Evolutionary conservation across 345 rosid genomes (phyloP).

Genomic region (Arabidopsis arenosa): DNA sequence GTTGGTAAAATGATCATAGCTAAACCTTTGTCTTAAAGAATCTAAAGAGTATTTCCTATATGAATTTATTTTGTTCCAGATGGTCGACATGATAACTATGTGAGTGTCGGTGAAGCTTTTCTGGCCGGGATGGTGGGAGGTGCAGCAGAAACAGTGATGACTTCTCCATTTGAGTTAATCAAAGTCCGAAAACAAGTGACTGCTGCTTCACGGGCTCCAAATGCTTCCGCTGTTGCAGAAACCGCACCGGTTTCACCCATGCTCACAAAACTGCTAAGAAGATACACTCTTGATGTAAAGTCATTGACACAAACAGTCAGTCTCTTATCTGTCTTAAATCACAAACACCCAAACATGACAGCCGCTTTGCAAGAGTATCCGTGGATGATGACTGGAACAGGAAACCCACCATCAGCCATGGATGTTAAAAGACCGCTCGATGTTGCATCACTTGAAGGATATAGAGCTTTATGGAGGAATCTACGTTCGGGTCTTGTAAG

Average conservation of each 20-base stretch:
- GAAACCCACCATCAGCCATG: conserved; percentile 77
- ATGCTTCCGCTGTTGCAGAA: conserved; percentile 45
- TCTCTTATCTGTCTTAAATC: conserved; percentile 73
- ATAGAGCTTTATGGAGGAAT: conserved; percentile 81
- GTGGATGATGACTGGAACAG: conserved; percentile 97
- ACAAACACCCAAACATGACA: conserved; percentile 68
- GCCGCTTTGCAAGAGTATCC: conserved; percentile 79
- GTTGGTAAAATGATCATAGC: background rate
- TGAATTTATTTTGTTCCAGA: conserved; percentile 51
- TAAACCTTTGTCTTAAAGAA: background rate
- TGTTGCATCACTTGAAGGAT: conserved; percentile 83
- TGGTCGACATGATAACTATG: conserved; percentile 79
- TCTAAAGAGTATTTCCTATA: background rate
- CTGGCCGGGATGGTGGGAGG: conserved; percentile 86
- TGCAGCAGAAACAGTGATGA: conserved; percentile 67
- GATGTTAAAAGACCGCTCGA: conserved; percentile 67
- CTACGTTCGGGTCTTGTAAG: conserved; percentile 74
- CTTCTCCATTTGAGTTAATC: conserved; percentile 81
- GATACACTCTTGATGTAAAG: conserved; percentile 68
- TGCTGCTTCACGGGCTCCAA: conserved; percentile 65
- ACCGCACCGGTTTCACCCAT: conserved; percentile 50
- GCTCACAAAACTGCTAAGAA: conserved; percentile 55
- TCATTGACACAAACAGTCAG: conserved; percentile 63
- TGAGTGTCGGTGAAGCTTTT: conserved; percentile 72
- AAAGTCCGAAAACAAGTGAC: conserved; percentile 82